These are phyloP conservation scores for Rhodomyrtus psidioides DNA, from an alignment of 441 rosid genomes.

Conservation along the genomic window DNA sequence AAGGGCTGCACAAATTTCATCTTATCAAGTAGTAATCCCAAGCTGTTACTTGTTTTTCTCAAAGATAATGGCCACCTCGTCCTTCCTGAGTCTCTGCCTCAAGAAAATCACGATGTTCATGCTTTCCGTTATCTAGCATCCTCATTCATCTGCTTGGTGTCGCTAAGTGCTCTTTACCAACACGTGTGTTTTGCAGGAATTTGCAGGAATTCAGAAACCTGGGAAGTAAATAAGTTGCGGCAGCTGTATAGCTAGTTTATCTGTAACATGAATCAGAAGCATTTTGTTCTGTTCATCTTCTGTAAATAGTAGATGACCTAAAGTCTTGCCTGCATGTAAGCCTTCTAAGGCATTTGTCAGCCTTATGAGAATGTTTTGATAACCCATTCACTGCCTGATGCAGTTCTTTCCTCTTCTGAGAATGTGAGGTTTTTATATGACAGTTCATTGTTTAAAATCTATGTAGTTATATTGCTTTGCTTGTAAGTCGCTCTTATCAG, in stretches of 20 bases:
- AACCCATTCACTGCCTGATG: neutral
- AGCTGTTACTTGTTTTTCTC: neutral
- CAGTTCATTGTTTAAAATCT: neutral
- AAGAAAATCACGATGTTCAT: neutral
- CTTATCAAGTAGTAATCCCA: neutral
- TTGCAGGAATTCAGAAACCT: constrained; percentile 23
- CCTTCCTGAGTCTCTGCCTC: neutral
- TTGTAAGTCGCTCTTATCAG: neutral
- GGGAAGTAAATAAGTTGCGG: neutral
- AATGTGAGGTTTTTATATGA: neutral
- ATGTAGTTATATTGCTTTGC: neutral
- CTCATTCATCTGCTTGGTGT: neutral
- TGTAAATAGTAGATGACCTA: neutral
- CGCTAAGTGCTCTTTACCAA: neutral
- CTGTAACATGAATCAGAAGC: neutral
- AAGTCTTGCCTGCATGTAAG: neutral
- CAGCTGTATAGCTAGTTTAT: neutral
- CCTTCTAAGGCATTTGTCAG: neutral
- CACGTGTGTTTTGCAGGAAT: constrained; percentile 20
- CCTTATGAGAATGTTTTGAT: neutral
- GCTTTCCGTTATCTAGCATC: neutral
- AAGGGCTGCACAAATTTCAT: neutral
- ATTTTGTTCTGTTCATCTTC: neutral
- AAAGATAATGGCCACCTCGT: neutral
- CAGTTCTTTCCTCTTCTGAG: neutral